phyloP scores from a whole-genome alignment of 1,139 yeast species.

The Sugiyamaella sp. region DNA sequence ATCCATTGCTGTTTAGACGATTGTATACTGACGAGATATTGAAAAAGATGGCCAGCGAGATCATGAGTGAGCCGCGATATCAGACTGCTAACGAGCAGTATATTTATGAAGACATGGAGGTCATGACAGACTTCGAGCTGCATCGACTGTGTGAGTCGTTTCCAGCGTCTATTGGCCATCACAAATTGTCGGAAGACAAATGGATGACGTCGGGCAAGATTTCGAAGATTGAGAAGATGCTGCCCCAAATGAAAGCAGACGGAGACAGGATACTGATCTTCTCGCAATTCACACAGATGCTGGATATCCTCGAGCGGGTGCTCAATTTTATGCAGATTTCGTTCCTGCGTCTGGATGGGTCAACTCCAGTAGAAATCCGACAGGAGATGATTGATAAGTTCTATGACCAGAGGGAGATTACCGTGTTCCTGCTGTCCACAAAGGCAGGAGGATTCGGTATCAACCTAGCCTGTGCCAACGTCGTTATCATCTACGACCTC shows the following conservation, averaged over 20 bases:
- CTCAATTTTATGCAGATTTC: conserved; percentile 66
- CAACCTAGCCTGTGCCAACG: conserved; percentile 92
- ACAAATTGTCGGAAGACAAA: conserved; percentile 53
- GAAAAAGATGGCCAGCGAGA: conserved; percentile 68
- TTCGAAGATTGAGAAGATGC: conserved; percentile 54
- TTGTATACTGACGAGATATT: conserved; percentile 59
- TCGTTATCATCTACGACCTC: conserved; percentile 88
- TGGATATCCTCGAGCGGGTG: conserved; percentile 83
- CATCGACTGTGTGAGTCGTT: conserved; percentile 73
- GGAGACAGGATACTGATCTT: conserved; percentile 80
- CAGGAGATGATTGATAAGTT: conserved; percentile 90
- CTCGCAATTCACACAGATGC: conserved; percentile 88
- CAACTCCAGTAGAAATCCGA: conserved; percentile 87
- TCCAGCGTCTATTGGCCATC: conserved; percentile 62
- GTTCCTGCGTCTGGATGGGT: conserved; percentile 89
- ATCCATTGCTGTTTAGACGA: conserved; percentile 87
- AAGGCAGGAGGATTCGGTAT: conserved; percentile 99
- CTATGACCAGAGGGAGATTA: conserved; percentile 78
- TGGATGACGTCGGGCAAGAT: conserved; percentile 84
- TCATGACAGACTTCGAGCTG: conserved; percentile 92
- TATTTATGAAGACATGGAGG: conserved; percentile 91
- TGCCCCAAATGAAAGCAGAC: conserved; percentile 60
- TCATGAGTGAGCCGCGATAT: conserved; percentile 82
- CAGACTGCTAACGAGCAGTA: conserved; percentile 70
- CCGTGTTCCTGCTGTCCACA: conserved; percentile 85